phyloP scores from a whole-genome alignment of 2,329 filamentous ascomycete species.

The Ophiognomonia clavigignenti-juglandacearum region DNA sequence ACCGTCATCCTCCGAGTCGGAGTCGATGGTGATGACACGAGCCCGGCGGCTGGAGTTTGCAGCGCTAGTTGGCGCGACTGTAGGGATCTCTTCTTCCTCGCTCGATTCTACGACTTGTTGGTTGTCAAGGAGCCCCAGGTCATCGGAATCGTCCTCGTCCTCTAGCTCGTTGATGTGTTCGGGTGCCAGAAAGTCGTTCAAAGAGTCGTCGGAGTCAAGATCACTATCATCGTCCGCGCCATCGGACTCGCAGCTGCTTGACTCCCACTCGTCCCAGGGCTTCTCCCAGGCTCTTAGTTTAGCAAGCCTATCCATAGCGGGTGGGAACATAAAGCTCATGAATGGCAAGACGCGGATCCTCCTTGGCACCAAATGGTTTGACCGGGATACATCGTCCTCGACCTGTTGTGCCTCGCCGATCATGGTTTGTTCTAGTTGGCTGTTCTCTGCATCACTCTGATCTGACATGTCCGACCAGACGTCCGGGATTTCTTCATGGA shows the following conservation, averaged over 20 bases:
- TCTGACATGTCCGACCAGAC: too few relatives aligned
- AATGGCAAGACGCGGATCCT: conserved; percentile 25
- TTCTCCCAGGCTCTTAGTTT: conserved; percentile 8
- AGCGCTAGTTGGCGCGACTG: not conserved
- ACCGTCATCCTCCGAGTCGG: conserved; percentile 7
- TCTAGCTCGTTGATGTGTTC: not conserved
- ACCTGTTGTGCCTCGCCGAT: not conserved
- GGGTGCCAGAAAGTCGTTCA: conserved; percentile 18
- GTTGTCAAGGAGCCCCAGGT: too few relatives aligned
- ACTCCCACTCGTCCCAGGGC: conserved; percentile 4
- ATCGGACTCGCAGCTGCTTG: conserved; percentile 17
- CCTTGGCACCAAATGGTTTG: too few relatives aligned
- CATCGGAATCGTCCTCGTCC: not conserved
- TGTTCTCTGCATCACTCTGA: not conserved
- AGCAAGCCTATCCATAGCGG: conserved; percentile 11
- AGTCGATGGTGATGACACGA: not conserved
- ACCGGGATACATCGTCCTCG: too few relatives aligned
- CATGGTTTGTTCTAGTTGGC: too few relatives aligned
- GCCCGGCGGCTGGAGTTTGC: not conserved
- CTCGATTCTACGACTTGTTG: not conserved
- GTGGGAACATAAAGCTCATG: conserved; percentile 23
- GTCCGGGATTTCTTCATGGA: not conserved
- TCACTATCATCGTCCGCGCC: conserved; percentile 35
- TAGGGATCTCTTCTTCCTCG: not conserved
- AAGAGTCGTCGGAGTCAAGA: conserved; percentile 31